Percentiles rank a stretch among this genome's conserved stretches.
Evolutionary conservation across 2,329 filamentous ascomycete species (phyloP).

Genomic region (Cladophialophora psammophila): DNA sequence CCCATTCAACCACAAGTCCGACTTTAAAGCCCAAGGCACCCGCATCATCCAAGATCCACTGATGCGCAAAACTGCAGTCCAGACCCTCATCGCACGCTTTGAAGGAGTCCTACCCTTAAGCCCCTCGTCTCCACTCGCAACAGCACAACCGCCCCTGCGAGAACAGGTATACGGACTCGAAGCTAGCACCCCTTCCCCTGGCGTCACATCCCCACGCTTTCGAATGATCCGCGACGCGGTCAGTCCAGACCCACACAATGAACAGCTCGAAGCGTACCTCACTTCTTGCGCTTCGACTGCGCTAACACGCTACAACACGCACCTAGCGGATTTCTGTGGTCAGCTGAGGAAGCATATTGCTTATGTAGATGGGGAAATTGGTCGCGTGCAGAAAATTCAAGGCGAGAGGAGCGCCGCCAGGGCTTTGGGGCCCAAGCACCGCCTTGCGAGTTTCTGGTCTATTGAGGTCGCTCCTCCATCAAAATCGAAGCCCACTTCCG

Average conservation of each 20-base stretch:
- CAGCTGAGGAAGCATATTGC: slow-evolving; percentile 27
- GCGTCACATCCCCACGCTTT: slow-evolving; percentile 32
- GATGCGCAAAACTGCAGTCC: slow-evolving; percentile 36
- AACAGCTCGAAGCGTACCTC: slow-evolving; percentile 31
- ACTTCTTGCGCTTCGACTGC: slow-evolving; percentile 8
- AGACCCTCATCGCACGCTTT: slow-evolving; percentile 37
- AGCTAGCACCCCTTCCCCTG: background rate
- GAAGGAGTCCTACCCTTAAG: slow-evolving; percentile 34
- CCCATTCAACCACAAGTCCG: slow-evolving; percentile 35
- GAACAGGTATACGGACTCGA: background rate
- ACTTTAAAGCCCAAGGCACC: slow-evolving; percentile 31
- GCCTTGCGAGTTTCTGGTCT: slow-evolving; percentile 36
- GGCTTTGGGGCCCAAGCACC: slow-evolving; percentile 23
- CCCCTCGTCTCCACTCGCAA: slow-evolving; percentile 2
- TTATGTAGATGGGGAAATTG: slow-evolving; percentile 19
- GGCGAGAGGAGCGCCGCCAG: slow-evolving; percentile 22
- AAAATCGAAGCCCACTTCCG: background rate
- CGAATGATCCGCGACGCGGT: slow-evolving; percentile 34
- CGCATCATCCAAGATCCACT: slow-evolving; percentile 32
- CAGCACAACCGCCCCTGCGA: slow-evolving; percentile 4
- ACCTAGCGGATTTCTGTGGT: slow-evolving; percentile 26
- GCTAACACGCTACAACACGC: slow-evolving; percentile 28
- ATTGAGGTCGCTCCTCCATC: slow-evolving; percentile 11
- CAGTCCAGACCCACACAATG: slow-evolving; percentile 30
- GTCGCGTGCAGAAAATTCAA: slow-evolving; percentile 24